These are phyloP conservation scores for Carex littledalei DNA, from an alignment of 176 grass and related monocot genomes.

Conservation along the genomic window DNA sequence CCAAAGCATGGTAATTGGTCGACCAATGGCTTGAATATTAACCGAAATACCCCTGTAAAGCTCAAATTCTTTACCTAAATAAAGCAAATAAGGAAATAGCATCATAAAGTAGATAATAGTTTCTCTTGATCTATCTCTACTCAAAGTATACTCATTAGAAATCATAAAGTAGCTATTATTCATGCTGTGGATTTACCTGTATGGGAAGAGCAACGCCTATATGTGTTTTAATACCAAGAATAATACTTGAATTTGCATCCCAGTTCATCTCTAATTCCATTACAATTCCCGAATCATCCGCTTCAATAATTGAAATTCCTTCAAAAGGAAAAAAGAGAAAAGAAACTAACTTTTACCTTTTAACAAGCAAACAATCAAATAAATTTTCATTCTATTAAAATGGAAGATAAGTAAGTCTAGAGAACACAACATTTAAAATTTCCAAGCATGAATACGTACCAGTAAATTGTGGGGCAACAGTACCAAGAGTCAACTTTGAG, in stretches of 20 bases:
- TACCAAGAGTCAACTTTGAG: slow-evolving; percentile 96
- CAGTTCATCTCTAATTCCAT: slow-evolving; percentile 96
- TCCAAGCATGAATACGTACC: slow-evolving; percentile 38
- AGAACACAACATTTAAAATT: slow-evolving; percentile 11
- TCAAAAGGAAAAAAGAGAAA: slow-evolving; percentile 17
- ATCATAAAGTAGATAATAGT: not conserved
- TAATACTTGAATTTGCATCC: slow-evolving; percentile 94
- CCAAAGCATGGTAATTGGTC: slow-evolving; percentile 87
- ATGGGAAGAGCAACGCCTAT: slow-evolving; percentile 85
- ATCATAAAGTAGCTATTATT: not conserved
- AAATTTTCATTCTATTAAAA: not conserved
- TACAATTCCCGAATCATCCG: slow-evolving; percentile 60
- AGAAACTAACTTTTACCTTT: not conserved
- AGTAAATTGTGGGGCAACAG: slow-evolving; percentile 92
- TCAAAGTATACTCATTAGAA: not conserved
- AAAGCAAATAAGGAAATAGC: not conserved
- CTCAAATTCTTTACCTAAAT: slow-evolving; percentile 83
- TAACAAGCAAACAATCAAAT: slow-evolving; percentile 5
- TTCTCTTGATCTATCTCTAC: not conserved
- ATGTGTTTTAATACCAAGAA: slow-evolving; percentile 89
- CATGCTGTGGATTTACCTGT: slow-evolving; percentile 44
- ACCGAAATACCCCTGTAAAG: slow-evolving; percentile 81
- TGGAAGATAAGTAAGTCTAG: slow-evolving; percentile 2
- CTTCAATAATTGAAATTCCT: slow-evolving; percentile 92
- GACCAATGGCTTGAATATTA: slow-evolving; percentile 81